Percentiles rank a stretch among this genome's conserved stretches.
Conservation (phyloP, 352 stramenopile genomes). For the Thalassiosira delicatula region DNA sequence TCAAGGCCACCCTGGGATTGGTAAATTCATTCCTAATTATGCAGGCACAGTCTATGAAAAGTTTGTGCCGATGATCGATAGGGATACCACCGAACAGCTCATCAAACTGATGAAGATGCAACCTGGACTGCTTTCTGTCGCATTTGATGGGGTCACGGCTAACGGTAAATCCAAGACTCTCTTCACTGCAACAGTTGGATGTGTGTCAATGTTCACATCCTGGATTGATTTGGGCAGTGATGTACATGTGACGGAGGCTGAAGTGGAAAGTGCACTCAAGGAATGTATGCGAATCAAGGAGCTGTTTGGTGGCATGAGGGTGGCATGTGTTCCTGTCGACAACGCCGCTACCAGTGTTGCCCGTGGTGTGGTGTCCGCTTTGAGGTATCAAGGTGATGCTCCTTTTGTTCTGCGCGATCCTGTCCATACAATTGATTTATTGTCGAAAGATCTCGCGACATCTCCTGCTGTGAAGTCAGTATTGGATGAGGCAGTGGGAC, state of each 20-base stretch:
- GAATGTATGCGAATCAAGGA: neutral
- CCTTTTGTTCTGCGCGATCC: conserved; percentile 10
- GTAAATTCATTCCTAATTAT: neutral
- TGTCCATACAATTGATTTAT: conserved; percentile 16
- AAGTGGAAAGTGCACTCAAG: neutral
- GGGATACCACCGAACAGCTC: neutral
- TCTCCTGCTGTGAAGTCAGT: neutral
- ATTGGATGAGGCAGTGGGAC: neutral
- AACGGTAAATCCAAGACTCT: conserved; percentile 31
- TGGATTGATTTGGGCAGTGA: conserved; percentile 9
- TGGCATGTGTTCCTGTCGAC: conserved; percentile 8
- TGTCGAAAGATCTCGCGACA: conserved; percentile 11
- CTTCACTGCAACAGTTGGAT: conserved; percentile 9
- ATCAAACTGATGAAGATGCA: neutral
- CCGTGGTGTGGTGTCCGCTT: neutral
- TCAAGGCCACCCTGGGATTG: neutral
- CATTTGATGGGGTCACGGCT: conserved; percentile 10
- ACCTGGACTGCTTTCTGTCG: neutral
- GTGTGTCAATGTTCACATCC: neutral
- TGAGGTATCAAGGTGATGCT: neutral
- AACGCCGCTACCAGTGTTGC: conserved; percentile 3
- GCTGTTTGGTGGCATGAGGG: neutral
- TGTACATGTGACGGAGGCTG: conserved; percentile 8
- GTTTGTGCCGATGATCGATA: conserved; percentile 17
- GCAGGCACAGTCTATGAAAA: conserved; percentile 2